phyloP scores from a whole-genome alignment of 176 grass and related monocot genomes.

The Ananas comosus region DNA sequence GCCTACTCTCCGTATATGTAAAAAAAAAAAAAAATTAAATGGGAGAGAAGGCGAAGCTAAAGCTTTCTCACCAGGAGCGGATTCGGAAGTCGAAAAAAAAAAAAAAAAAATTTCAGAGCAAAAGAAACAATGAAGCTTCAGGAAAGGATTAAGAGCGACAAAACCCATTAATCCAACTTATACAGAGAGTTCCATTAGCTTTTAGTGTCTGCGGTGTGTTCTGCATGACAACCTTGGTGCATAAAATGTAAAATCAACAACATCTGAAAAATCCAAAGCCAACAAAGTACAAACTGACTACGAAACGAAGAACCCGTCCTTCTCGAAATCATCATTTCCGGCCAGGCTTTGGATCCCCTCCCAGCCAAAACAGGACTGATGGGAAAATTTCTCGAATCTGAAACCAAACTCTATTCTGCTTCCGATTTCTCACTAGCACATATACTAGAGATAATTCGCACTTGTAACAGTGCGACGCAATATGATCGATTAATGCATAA shows the following conservation, averaged over 20 bases:
- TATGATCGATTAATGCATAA: too few species aligned
- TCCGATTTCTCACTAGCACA: too few species aligned
- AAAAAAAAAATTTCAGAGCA: background rate
- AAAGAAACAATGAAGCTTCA: background rate
- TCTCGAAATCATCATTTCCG: too few species aligned
- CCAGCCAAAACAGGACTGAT: too few species aligned
- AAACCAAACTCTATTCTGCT: too few species aligned
- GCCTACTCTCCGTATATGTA: background rate
- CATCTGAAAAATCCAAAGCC: conserved; percentile 2
- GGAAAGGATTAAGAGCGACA: background rate
- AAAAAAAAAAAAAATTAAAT: background rate
- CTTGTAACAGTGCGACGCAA: too few species aligned
- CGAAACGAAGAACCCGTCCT: background rate
- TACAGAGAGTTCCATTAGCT: background rate
- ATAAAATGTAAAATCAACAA: background rate
- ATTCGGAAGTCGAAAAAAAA: too few species aligned
- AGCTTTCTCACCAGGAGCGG: too few species aligned
- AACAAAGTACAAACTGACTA: background rate
- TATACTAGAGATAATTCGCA: too few species aligned
- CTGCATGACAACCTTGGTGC: background rate
- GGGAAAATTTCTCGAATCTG: too few species aligned
- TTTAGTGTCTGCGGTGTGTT: background rate
- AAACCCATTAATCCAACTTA: background rate
- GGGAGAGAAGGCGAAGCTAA: background rate
- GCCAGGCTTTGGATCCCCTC: too few species aligned